Evolutionary conservation across 352 stramenopile genomes (phyloP).

Genomic region (Phytophthora pseudosyringae): DNA sequence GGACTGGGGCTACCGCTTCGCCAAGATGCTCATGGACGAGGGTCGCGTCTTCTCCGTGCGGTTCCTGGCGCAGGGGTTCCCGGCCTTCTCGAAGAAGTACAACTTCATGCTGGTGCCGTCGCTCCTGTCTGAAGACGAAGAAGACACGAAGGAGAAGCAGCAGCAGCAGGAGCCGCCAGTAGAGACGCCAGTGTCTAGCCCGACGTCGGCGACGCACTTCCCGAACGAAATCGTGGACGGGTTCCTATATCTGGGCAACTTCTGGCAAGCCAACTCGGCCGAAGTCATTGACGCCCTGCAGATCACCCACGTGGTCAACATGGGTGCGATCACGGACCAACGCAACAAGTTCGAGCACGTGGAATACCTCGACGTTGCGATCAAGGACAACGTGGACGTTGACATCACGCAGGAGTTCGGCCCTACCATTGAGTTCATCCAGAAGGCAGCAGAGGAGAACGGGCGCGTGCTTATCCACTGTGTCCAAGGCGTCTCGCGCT

Average conservation of each 20-base stretch:
- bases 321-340: slow-evolving; percentile 67
- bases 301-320: slow-evolving; percentile 82
- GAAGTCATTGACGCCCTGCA: slow-evolving; percentile 56
- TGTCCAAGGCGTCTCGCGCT: slow-evolving; percentile 82
- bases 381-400: slow-evolving; percentile 65
- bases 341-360: slow-evolving; percentile 62
- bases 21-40: slow-evolving; percentile 65
- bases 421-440: slow-evolving; percentile 62
- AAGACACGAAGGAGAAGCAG: slow-evolving; percentile 7
- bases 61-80: slow-evolving; percentile 73
- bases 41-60: slow-evolving; percentile 75
- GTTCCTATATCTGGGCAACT: slow-evolving; percentile 82
- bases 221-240: slow-evolving; percentile 80
- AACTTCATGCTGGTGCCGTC: slow-evolving; percentile 58
- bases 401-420: slow-evolving; percentile 66
- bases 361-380: slow-evolving; percentile 68
- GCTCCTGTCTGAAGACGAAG: slow-evolving; percentile 17
- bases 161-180: slow-evolving; percentile 9
- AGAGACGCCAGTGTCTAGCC: slow-evolving; percentile 10
- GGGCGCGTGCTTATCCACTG: slow-evolving; percentile 82
- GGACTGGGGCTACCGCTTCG: slow-evolving; percentile 76
- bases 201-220: slow-evolving; percentile 46
- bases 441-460: slow-evolving; percentile 36
- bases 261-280: slow-evolving; percentile 78
- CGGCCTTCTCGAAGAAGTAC: slow-evolving; percentile 73